Evolutionary conservation across 805 yeast species (phyloP).

Genomic region (Alloascoidea africana): DNA sequence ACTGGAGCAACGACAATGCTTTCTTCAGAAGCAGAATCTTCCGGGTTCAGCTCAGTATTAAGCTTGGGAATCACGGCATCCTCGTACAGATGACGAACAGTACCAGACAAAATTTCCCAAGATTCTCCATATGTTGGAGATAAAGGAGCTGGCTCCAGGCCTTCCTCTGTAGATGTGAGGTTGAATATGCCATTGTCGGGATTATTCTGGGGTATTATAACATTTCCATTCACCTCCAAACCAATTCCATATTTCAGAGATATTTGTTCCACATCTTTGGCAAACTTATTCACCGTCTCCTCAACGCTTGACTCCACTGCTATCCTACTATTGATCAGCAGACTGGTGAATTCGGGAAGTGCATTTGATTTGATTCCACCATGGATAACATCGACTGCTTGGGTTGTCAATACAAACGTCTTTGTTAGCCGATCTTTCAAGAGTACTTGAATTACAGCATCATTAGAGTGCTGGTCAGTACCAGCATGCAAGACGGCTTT

Average conservation of each 20-base stretch:
- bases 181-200: conserved; percentile 14
- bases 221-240: background rate
- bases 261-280: conserved; percentile 20
- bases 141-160: conserved; percentile 29
- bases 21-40: conserved; percentile 17
- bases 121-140: conserved; percentile 26
- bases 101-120: conserved; percentile 48
- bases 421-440: conserved; percentile 11
- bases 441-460: conserved; percentile 6
- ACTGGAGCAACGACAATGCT: conserved; percentile 37
- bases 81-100: conserved; percentile 46
- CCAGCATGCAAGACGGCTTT: conserved; percentile 5
- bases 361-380: conserved; percentile 75
- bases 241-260: conserved; percentile 36
- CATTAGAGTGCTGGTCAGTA: conserved; percentile 1
- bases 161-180: conserved; percentile 9
- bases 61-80: conserved; percentile 18
- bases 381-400: conserved; percentile 46
- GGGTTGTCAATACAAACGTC: conserved; percentile 42
- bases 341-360: conserved; percentile 45
- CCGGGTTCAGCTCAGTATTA: conserved; percentile 5
- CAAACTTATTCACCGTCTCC: conserved; percentile 25
- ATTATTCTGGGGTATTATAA: background rate
- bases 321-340: conserved; percentile 50
- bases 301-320: conserved; percentile 38